phyloP scores from a whole-genome alignment of 2,329 filamentous ascomycete genomes.

The Paecilomyces variotii region DNA sequence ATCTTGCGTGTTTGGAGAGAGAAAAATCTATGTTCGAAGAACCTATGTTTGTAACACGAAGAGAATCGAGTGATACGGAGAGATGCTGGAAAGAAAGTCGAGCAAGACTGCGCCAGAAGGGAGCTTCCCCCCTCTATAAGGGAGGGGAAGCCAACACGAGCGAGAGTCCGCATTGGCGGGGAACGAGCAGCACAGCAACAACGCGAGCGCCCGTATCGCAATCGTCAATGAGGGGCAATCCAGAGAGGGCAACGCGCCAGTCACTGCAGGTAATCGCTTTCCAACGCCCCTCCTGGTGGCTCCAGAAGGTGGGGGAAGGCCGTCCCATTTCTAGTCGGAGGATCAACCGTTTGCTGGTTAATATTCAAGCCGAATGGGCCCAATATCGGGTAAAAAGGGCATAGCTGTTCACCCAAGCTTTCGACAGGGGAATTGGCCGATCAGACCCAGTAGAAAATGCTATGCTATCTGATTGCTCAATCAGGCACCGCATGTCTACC shows the following conservation, averaged over 20 bases:
- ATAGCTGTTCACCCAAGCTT: not conserved
- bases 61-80: constrained; percentile 40
- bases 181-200: not conserved
- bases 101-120: constrained; percentile 62
- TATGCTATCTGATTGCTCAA: not conserved
- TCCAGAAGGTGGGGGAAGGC: not conserved
- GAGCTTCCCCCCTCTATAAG: constrained; percentile 31
- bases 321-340: not conserved
- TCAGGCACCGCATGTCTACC: not conserved
- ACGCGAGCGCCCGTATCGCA: not conserved
- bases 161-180: constrained; percentile 2
- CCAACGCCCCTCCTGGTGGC: not conserved
- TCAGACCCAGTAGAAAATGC: not conserved
- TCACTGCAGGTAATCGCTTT: not conserved
- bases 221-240: not conserved
- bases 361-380: not conserved
- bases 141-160: not conserved
- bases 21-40: not conserved
- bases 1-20: constrained; percentile 13
- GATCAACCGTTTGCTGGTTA: not conserved
- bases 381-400: not conserved
- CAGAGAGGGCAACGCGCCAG: not conserved
- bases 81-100: constrained; percentile 58
- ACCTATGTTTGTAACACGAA: constrained; percentile 1
- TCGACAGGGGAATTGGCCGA: not conserved